A percentile compares a stretch with the other conserved stretches of the same genome.
Evolutionary conservation across 345 rosid genomes (phyloP).

Genomic region (Gossypium arboreum): DNA sequence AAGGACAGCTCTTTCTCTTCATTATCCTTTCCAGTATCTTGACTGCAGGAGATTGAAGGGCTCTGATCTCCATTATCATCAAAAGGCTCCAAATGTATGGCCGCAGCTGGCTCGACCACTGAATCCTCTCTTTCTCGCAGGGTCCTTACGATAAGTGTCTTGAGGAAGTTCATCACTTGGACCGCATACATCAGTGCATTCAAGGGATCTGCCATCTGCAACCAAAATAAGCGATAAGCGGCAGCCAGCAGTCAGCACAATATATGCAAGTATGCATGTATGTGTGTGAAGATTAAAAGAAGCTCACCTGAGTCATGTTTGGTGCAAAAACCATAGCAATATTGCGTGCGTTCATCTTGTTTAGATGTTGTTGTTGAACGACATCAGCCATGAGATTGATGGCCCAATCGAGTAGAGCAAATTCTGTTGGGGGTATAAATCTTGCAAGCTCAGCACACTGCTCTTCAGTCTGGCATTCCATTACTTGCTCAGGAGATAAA

Average conservation of each 20-base stretch:
- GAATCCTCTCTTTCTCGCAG: slow-evolving; percentile 67
- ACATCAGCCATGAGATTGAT: slow-evolving; percentile 94
- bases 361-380: slow-evolving; percentile 61
- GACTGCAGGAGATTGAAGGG: slow-evolving; percentile 33
- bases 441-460: slow-evolving; percentile 70
- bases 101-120: slow-evolving; percentile 37
- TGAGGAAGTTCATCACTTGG: slow-evolving; percentile 97
- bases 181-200: slow-evolving; percentile 89
- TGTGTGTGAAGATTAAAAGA: not conserved
- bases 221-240: slow-evolving; percentile 7
- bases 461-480: slow-evolving; percentile 82
- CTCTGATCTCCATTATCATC: slow-evolving; percentile 62
- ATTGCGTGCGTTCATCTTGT: slow-evolving; percentile 95
- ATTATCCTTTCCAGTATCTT: slow-evolving; percentile 26
- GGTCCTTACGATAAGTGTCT: slow-evolving; percentile 55
- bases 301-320: slow-evolving; percentile 86
- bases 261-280: not conserved
- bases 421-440: slow-evolving; percentile 78
- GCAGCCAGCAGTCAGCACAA: not conserved
- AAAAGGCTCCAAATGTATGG: slow-evolving; percentile 43
- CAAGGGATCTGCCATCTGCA: slow-evolving; percentile 93
- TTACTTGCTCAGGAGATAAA: slow-evolving; percentile 73
- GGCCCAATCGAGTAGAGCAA: slow-evolving; percentile 83
- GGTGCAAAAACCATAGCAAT: slow-evolving; percentile 98
- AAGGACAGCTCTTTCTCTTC: slow-evolving; percentile 37